Conservation (phyloP, 495 filamentous ascomycete genomes). For the Tuber aestivum region DNA sequence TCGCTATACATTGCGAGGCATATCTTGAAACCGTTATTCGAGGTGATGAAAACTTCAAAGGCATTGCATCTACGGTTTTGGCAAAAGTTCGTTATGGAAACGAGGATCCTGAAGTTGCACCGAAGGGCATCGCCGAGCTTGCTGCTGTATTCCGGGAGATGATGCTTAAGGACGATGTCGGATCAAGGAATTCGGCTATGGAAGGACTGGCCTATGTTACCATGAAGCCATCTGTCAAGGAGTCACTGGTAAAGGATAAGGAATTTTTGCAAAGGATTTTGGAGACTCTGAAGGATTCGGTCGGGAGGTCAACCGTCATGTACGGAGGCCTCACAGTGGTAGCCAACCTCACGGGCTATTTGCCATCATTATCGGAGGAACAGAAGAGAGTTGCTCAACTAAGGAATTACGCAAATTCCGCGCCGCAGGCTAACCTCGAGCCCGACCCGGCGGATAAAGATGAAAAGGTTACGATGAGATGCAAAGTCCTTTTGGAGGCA, state of each 20-base stretch:
- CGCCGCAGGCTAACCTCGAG: conserved; percentile 53
- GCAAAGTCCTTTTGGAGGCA: conserved; percentile 66
- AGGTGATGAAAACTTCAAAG: conserved; percentile 52
- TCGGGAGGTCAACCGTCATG: conserved; percentile 60
- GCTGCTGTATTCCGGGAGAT: conserved; percentile 71
- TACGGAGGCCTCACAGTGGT: conserved; percentile 83
- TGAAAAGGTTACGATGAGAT: conserved; percentile 67
- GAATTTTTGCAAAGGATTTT: conserved; percentile 63
- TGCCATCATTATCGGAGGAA: conserved; percentile 75
- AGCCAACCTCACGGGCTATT: conserved; percentile 73
- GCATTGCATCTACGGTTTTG: conserved; percentile 76
- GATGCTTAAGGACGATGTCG: conserved; percentile 57
- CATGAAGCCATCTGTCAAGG: conserved; percentile 73
- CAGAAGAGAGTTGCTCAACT: conserved; percentile 84
- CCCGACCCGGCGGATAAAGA: conserved; percentile 67
- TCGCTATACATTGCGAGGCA: conserved; percentile 69
- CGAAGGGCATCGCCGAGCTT: conserved; percentile 62
- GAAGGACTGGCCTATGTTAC: conserved; percentile 93
- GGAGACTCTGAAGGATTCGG: conserved; percentile 55
- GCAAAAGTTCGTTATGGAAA: conserved; percentile 59
- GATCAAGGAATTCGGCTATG: conserved; percentile 58
- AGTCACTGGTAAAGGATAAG: conserved; percentile 62
- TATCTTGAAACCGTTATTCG: conserved; percentile 75
- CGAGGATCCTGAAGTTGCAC: conserved; percentile 42
- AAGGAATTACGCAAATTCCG: conserved; percentile 83